Evolutionary conservation across 2,329 filamentous ascomycete species (phyloP), one percentile per base, ranked within the genome.

Genomic region (Ceratocystis cubensis): DNA sequence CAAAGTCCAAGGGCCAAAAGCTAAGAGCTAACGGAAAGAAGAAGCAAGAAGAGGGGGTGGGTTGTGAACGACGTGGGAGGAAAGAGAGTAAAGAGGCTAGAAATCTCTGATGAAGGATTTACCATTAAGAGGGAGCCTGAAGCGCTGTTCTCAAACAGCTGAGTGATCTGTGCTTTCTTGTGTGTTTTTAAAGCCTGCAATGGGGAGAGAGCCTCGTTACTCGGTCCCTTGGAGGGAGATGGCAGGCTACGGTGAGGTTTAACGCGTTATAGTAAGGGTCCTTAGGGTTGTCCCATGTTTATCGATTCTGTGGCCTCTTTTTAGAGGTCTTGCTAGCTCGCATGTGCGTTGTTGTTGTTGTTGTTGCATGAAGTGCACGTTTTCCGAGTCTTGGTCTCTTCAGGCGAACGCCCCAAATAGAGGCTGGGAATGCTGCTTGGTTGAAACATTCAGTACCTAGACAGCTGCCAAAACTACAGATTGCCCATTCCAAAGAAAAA

Each of bases 21-120:
- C 37, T 41, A 41, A 13, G 48, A 50, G n/a, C n/a, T 50, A 15
- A 28, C 48, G 48, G 25, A 15, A 53, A 5, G 7, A 50, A 17
- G 48, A 53, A 7, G 8, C n/a, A 22, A 13, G 20, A 20, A 48
- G 48, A 50, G 25, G 25, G 50, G 20, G 50, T 56, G 25, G 8
- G 7, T 8, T 7, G 28, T 7, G 33, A 59, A 37, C 6, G 56
- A 7, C 17, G 50, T 28, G 56, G 5, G 22, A 37, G 56, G 6
- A 20, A 33, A 37, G 56, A 59, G 28, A 4, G n/a, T 22, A 28
- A 8, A 59, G 15, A 59, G 56, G 28, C 30, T 59, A 30, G 56
- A 59, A 59, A 59, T 33, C 56, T 59, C 56, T 59, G 56, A 59
- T 59, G 30, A 59, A 59, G 56, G 25, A 59, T 37, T 15, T 37